These are phyloP conservation scores for Exophiala bonariae DNA, from an alignment of 2,329 filamentous ascomycete genomes.

Conservation along the genomic window DNA sequence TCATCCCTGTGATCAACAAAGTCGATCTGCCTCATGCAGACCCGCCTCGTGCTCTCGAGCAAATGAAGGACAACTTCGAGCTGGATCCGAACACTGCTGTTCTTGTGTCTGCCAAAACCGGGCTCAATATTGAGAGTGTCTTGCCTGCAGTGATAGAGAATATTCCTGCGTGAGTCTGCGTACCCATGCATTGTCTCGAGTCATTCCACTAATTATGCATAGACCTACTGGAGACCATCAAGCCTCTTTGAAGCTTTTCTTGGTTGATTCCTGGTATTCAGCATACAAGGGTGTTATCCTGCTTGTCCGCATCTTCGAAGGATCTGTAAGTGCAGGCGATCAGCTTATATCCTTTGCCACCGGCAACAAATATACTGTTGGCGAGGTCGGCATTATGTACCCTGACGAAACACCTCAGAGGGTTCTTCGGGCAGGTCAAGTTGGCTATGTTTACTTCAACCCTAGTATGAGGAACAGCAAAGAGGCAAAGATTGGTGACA, in stretches of 20 bases:
- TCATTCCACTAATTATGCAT: constrained; percentile 4
- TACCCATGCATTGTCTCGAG: neutral
- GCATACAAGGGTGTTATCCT: constrained; percentile 92
- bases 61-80: constrained; percentile 86
- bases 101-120: constrained; percentile 90
- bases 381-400: constrained; percentile 96
- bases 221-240: constrained; percentile 69
- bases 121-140: constrained; percentile 79
- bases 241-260: constrained; percentile 76
- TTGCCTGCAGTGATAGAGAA: constrained; percentile 82
- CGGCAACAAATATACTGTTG: constrained; percentile 84
- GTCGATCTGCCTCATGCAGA: constrained; percentile 91
- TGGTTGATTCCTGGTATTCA: constrained; percentile 98
- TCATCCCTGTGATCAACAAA: constrained; percentile 96
- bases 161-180: constrained; percentile 64
- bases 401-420: constrained; percentile 81
- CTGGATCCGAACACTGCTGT: constrained; percentile 73
- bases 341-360: constrained; percentile 86
- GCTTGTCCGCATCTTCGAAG: constrained; percentile 88
- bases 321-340: constrained; percentile 78
- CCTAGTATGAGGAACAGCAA: constrained; percentile 97
- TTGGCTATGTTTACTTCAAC: constrained; percentile 96
- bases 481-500: constrained; percentile 95
- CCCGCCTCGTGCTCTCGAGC: constrained; percentile 77
- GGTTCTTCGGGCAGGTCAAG: constrained; percentile 82